Base-by-base conservation (phyloP, 2,329 filamentous ascomycete genomes). In the Thelonectria rubi region DNA sequence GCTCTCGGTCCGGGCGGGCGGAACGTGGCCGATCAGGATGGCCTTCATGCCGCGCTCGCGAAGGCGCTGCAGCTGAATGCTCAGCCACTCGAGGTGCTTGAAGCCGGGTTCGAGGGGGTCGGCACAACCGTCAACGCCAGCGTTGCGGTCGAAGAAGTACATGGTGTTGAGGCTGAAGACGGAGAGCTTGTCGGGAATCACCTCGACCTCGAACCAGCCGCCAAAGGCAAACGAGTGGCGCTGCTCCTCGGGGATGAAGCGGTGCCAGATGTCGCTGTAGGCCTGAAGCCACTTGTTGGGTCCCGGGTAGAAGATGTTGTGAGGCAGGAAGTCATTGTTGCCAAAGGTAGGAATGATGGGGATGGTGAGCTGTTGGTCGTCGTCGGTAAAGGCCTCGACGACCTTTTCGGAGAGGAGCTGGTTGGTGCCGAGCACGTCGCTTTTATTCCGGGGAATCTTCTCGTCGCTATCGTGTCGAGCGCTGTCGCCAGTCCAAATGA, bases 291-390 rank as follows among this genome's bases (percentile, higher is more conserved):
- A 97, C 65, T 86, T 85, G 72, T 97, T 97, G 15, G 95, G 95
- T 0, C 94, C 95, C 1, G 87, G 83, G 43, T 88, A 82, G 75
- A 99, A 88, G 73, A 98, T 96, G 72, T 99, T 99, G 79, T 99
- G 95, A 1, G 95, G 95, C 62, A 97, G 87, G 60, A 99, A 94
- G 73, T 99, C 95, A 77, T 99, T 99, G 80, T 99, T 99, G 63
- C 95, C 95, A 69, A 97, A 89, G 0, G 90, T 97, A 0, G 95
- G 94, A 18, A 99, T 84, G 30, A 98, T 87, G 4, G 95, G 94
- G 4, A 98, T 85, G 12, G 83, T 77, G 60, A 93, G 84, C 40
- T 37, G 34, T 15, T 66, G 65, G 59, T 87, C 86, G 55, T 86
- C 81, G 34, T 81, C 80, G n/a, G 81, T 82, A 39, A 97, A 97